Base-by-base conservation (phyloP, 345 rosid species). In the Clausena lansium region DNA sequence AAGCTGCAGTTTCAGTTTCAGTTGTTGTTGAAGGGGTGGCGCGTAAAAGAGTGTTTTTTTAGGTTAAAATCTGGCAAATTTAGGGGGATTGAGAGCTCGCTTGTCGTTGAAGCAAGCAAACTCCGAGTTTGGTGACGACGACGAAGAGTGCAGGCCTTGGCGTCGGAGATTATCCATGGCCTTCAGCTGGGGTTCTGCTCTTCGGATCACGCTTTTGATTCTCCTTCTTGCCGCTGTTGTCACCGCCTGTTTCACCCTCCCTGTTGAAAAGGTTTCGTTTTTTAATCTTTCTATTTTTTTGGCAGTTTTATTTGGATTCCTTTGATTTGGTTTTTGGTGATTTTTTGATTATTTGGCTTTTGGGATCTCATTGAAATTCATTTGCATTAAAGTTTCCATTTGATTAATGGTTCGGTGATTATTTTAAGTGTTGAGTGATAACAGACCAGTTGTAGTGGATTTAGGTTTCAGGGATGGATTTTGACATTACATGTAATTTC, bases 221-320 rank as follows among this genome's bases (percentile, higher is more conserved):
- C 71, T 88, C 39, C 98, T 97, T 78, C 11, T 90, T 10, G 91
- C 89, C 77, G 93, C 93, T 67, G 88, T 84, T 69, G 79, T 88
- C 81, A 70, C 86, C 79, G 99, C 98, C 80, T 93, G 89, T 73
- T 91, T 86, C 87, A 91, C 97, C 71, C 94, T 94, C 78, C 99
- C 99, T 62, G 91, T 97, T 4, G 97, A 97, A 77, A 86, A 94
- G 97, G 99, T 92, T 20, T 35, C 60, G 4, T 70, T 58, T 45
- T 38, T 4, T 4, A 7, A 17, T 62, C 63, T 8, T 63, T 11
- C 28, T 72, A 22, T 41, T 10, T 45, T 3, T 27, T 60, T 65
- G 78, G 60, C 24, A 0, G 13, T 74, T 72, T 13, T 41, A 52
- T 80, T 50, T 52, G 38, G 36, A 25, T 81, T 47, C 20, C 71